Percentiles rank a stretch among this genome's conserved stretches.
Conservation (phyloP, 2,329 filamentous ascomycete genomes). For the Phialophora verrucosa region DNA sequence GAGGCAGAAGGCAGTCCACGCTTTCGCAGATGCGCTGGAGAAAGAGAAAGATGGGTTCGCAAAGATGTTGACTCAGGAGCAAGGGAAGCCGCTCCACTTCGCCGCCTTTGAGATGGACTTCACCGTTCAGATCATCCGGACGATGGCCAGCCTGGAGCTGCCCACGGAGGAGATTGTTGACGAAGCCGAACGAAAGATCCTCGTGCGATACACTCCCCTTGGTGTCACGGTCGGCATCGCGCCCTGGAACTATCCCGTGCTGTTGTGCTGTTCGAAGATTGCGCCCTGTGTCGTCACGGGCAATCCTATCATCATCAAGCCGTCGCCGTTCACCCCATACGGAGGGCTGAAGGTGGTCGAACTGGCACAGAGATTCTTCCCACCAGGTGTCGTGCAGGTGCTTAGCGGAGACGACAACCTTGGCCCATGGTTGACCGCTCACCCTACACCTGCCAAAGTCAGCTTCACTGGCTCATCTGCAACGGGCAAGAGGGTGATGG, state of each 20-base stretch:
- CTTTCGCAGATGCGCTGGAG: constrained; percentile 46
- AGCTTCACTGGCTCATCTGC: constrained; percentile 48
- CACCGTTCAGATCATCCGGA: constrained; percentile 24
- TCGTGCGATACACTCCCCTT: constrained; percentile 45
- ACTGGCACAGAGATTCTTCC: constrained; percentile 62
- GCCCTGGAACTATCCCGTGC: constrained; percentile 63
- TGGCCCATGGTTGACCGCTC: constrained; percentile 59
- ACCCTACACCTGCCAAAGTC: constrained; percentile 52
- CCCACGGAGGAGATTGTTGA: constrained; percentile 25
- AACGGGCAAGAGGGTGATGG: constrained; percentile 49
- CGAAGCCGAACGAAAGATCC: constrained; percentile 43
- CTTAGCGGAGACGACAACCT: constrained; percentile 65
- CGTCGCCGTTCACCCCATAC: constrained; percentile 61
- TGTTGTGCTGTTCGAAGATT: constrained; percentile 57
- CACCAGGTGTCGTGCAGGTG: constrained; percentile 65
- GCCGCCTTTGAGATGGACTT: constrained; percentile 29
- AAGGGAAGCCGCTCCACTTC: constrained; percentile 46
- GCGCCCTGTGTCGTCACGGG: constrained; percentile 57
- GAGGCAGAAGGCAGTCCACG: constrained; percentile 43
- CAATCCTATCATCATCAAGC: constrained; percentile 63
- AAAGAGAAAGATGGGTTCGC: constrained; percentile 46
- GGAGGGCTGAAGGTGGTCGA: constrained; percentile 64
- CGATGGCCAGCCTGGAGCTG: constrained; percentile 25
- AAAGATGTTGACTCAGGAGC: constrained; percentile 50
- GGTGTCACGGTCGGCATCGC: constrained; percentile 59